Base-by-base conservation (phyloP, 106 monocot species). In the Narthecium ossifragum region DNA sequence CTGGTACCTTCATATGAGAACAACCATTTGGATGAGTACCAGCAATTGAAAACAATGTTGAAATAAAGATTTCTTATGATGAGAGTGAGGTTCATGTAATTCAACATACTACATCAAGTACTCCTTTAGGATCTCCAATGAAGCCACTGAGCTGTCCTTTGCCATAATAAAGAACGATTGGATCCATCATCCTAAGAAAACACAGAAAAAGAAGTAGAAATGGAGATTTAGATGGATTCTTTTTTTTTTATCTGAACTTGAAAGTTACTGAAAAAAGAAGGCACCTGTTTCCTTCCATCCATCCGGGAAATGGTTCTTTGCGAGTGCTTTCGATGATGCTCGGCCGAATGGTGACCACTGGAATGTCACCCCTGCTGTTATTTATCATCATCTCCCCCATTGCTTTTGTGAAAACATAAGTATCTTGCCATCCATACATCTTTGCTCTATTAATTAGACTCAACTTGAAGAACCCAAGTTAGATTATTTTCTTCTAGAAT, bases 211-310 rank as follows among this genome's bases (percentile, higher is more conserved):
- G 54, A 51, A 9, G 38, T 26, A 24, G 48, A 33, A 0, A 20
- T 31, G 17, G 34, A 8, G 31, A 10, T 55, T 10, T 1, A 31
- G 9, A 27, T 17, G 28, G n/a, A n/a, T n/a, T n/a, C n/a, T n/a
- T n/a, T n/a, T n/a, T n/a, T n/a, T n/a, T n/a, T n/a, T n/a, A n/a
- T n/a, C n/a, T n/a, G n/a, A n/a, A n/a, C n/a, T n/a, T n/a, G n/a
- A n/a, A n/a, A n/a, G n/a, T n/a, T n/a, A 51, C 6, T 23, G 5
- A 24, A 22, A 24, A 11, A 37, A 8, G 26, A n/a, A 26, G 21
- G 23, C 23, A 1, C 93, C 85, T 93, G 48, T 80, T 89, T 69
- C 89, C 93, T 80, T 93, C 93, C 71, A 93, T 93, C 93, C 93
- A 93, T 26, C 93, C 93, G 17, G 88, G 82, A 63, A 88, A 93